Evolutionary conservation across 2,329 filamentous ascomycete genomes (phyloP).

Genomic region (Periconia sp.): DNA sequence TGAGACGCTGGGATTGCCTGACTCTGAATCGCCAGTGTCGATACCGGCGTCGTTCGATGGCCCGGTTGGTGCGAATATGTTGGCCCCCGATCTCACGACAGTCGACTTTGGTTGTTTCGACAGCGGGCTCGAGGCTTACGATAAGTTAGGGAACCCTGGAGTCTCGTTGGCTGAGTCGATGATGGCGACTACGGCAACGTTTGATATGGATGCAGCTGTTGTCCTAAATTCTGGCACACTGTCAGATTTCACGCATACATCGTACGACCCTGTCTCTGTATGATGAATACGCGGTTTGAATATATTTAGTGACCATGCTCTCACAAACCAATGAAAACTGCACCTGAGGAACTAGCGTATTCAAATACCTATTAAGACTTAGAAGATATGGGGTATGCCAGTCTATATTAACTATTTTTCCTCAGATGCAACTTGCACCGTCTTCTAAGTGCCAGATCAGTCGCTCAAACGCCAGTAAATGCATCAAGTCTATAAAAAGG

Average conservation of each 20-base stretch:
- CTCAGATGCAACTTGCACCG: too few relatives aligned
- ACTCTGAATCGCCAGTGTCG: background rate
- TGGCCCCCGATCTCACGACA: constrained; percentile 13
- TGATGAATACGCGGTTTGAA: background rate
- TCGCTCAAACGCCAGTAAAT: constrained; percentile 1
- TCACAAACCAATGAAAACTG: too few relatives aligned
- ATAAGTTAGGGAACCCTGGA: background rate
- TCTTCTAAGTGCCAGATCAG: too few relatives aligned
- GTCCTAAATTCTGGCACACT: constrained; percentile 8
- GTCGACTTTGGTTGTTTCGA: constrained; percentile 2
- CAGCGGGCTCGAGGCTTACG: background rate
- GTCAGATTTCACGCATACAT: background rate
- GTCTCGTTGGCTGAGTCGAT: background rate
- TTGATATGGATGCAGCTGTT: constrained; percentile 19
- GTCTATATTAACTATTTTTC: too few relatives aligned
- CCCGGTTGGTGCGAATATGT: constrained; percentile 16
- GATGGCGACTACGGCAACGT: constrained; percentile 10
- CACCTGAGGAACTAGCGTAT: too few relatives aligned
- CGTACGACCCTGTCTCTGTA: background rate
- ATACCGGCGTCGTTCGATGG: constrained; percentile 16
- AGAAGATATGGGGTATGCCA: too few relatives aligned
- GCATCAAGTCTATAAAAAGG: background rate
- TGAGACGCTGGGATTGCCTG: constrained; percentile 6
- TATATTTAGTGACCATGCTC: too few relatives aligned
- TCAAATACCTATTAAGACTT: too few relatives aligned